Percentiles rank a stretch among this genome's conserved stretches.
These are phyloP conservation scores for Hypoxylon fragiforme DNA, from an alignment of 495 filamentous ascomycete species.

Conservation along the genomic window DNA sequence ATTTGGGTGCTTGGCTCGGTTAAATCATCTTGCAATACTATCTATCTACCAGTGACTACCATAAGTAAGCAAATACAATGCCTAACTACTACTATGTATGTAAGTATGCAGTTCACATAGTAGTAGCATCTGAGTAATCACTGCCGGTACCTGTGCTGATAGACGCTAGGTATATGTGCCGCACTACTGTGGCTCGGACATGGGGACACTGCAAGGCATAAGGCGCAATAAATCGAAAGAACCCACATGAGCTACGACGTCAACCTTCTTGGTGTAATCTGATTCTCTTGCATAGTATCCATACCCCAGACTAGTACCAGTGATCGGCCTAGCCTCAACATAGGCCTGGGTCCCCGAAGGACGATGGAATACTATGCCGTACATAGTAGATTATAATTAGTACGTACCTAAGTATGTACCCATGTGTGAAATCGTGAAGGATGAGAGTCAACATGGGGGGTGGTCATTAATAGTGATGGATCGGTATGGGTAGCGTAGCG, in stretches of 20 bases:
- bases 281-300: background rate
- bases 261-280: background rate
- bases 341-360: constrained; percentile 2
- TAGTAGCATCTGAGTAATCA: too few species aligned
- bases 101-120: too few species aligned
- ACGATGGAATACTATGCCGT: constrained; percentile 15
- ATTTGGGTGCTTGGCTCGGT: too few species aligned
- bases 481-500: background rate
- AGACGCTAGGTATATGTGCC: too few species aligned
- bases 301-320: background rate
- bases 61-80: too few species aligned
- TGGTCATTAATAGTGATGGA: too few species aligned
- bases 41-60: background rate
- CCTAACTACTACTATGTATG: background rate
- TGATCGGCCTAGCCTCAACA: constrained; percentile 1
- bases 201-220: background rate
- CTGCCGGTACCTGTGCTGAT: too few species aligned
- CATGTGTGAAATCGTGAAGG: background rate
- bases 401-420: too few species aligned
- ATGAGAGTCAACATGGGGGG: background rate
- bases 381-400: too few species aligned
- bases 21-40: background rate
- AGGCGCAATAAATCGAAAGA: background rate
- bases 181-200: background rate
- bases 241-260: background rate